A percentile compares a stretch with the other conserved stretches of the same genome.
Evolutionary conservation across 1,284 basidiomycete species (phyloP).

Genomic region (Cutaneotrichosporon cavernicola): DNA sequence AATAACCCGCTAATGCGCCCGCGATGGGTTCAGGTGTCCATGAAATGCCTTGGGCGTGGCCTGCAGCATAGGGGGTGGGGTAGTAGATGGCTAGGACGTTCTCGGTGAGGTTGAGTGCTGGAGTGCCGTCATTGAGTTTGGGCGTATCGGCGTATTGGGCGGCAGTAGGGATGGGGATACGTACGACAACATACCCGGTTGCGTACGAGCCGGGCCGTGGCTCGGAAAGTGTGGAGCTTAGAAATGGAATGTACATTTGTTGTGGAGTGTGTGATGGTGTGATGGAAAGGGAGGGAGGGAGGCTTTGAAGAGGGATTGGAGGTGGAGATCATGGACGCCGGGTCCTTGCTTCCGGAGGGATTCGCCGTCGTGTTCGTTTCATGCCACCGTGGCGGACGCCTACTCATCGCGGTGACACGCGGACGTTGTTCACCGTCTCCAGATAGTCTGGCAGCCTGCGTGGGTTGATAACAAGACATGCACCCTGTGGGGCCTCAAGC

Average conservation of each 20-base stretch:
- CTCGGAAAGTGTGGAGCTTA: slow-evolving; percentile 1
- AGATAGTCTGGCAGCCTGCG: neutral
- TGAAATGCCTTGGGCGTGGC: slow-evolving; percentile 14
- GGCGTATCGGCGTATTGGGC: neutral
- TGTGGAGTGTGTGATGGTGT: neutral
- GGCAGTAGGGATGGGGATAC: neutral
- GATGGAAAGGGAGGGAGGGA: neutral
- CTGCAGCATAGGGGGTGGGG: slow-evolving; percentile 26
- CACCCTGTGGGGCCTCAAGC: neutral
- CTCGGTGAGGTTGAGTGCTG: slow-evolving; percentile 30
- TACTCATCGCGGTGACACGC: too few species aligned
- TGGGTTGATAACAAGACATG: neutral
- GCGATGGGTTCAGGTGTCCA: neutral
- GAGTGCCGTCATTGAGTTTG: slow-evolving; percentile 12
- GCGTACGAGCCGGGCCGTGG: neutral
- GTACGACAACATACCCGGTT: neutral
- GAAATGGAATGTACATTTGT: slow-evolving; percentile 9
- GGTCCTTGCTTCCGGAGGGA: neutral
- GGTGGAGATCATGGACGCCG: neutral
- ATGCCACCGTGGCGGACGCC: too few species aligned
- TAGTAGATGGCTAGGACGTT: slow-evolving; percentile 44
- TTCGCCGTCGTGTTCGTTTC: too few species aligned
- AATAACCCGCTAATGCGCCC: neutral
- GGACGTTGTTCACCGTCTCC: neutral
- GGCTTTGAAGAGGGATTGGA: neutral